Evolutionary conservation across 768 basidiomycete genomes (phyloP).

Genomic region (Podaxis pistillaris): DNA sequence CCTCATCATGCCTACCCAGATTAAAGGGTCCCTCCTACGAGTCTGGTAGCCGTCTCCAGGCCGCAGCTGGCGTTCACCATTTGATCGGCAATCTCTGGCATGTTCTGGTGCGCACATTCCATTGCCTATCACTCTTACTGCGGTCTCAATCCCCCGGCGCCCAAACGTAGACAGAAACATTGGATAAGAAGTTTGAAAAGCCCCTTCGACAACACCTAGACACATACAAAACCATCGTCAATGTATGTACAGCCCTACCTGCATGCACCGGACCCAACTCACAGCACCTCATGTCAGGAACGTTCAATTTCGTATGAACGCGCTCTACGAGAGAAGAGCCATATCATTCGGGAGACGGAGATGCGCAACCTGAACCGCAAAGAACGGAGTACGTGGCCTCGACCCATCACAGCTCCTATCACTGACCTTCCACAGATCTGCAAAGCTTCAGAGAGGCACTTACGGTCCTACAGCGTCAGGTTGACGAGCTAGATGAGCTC

Average conservation of each 20-base stretch:
- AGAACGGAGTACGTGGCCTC: conserved; percentile 66
- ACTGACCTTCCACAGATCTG: conserved; percentile 56
- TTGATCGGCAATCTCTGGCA: conserved; percentile 93
- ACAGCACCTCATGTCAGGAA: conserved; percentile 48
- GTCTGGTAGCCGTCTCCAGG: conserved; percentile 78
- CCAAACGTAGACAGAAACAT: conserved; percentile 65
- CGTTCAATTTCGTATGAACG: conserved; percentile 83
- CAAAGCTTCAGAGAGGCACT: conserved; percentile 87
- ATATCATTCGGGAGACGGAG: conserved; percentile 83
- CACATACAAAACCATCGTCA: conserved; percentile 69
- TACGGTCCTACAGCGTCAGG: conserved; percentile 77
- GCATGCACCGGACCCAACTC: conserved; percentile 1
- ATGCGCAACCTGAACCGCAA: conserved; percentile 80
- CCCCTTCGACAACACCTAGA: conserved; percentile 86
- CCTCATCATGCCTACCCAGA: conserved; percentile 31
- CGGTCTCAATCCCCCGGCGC: background rate
- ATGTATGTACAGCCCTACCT: conserved; percentile 37
- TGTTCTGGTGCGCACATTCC: conserved; percentile 61
- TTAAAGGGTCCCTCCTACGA: conserved; percentile 81
- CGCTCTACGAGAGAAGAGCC: conserved; percentile 78
- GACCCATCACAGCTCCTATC: background rate
- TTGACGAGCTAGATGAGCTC: conserved; percentile 86
- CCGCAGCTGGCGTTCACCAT: conserved; percentile 86
- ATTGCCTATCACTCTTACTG: conserved; percentile 6
- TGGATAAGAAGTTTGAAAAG: conserved; percentile 87